Evolutionary conservation across 2,329 filamentous ascomycete genomes (phyloP), one percentile per base, ranked within the genome.

Genomic region (Colletotrichum incanum): DNA sequence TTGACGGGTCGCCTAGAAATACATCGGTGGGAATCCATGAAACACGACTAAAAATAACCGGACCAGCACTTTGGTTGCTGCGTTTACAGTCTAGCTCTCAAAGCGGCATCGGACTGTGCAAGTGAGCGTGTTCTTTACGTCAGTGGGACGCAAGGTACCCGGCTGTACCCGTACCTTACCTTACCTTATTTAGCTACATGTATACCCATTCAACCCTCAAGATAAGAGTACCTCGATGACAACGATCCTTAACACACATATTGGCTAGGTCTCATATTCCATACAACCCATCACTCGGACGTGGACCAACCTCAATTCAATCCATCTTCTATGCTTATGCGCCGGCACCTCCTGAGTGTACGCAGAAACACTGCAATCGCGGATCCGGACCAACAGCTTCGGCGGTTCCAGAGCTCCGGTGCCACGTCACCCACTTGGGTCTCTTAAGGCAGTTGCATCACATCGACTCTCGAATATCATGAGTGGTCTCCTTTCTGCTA

Each of bases 401-500:
- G 14, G 11, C 52, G 20, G 20, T 20, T 50, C 31, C 28, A 37
- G 2, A 37, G 12, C 6, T 16, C 54, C 7, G 20, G 18, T 5
- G 52, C 8, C 20, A 39, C 16, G 6, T 18, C 11, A 39, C 8
- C 14, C 31, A 39, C 20, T 39, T 20, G 11, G 31, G 5, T 39
- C 2, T 39, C 14, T n/a, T 20, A 2, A n/a, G 20, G 34, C 34
- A 23, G 14, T 16, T 16, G 6, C 20, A 39, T 56, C 2, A 3
- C 20, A 37, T 39, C 45, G 12, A 62, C 45, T 39, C 34, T 31
- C 7, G 28, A n/a, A 39, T 2, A 41, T 11, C 8, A 71, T 70
- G 65, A 70, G 49, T 54, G 60, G 65, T n/a, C 26, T 65, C 45
- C 26, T 65, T 11, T 59, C 60, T 12, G n/a, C 56, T 23, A 28